Conservation (phyloP, 169 alveolate genomes). For the Plasmodium blacklocki region DNA sequence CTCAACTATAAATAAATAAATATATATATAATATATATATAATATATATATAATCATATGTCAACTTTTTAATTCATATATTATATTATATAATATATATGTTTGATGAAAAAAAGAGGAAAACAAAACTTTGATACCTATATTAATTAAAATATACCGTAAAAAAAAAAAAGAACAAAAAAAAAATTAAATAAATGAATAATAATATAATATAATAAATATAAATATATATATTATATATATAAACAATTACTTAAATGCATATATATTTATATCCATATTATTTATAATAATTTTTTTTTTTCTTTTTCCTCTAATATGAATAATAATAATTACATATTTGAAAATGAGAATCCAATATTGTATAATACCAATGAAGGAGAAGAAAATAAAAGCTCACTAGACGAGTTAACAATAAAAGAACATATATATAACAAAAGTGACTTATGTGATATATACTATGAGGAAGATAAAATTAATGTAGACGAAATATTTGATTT, state of each 20-base stretch:
- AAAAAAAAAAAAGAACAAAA: neutral
- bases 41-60: too few relatives aligned
- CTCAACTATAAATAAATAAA: too few relatives aligned
- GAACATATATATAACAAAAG: constrained; percentile 40
- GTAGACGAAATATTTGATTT: constrained; percentile 93
- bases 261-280: neutral
- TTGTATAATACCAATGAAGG: constrained; percentile 36
- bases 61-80: too few relatives aligned
- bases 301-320: constrained; percentile 5
- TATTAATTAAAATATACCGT: neutral
- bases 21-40: too few relatives aligned
- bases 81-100: too few relatives aligned
- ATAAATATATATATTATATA: neutral
- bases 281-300: neutral
- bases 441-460: constrained; percentile 63
- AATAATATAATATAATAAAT: neutral
- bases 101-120: neutral
- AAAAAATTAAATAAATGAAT: too few relatives aligned
- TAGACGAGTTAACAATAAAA: constrained; percentile 40
- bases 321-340: constrained; percentile 29
- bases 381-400: constrained; percentile 7
- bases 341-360: constrained; percentile 63
- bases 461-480: constrained; percentile 70
- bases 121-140: neutral
- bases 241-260: neutral